Percentiles rank a stretch among this genome's conserved stretches.
phyloP scores from a whole-genome alignment of 2,329 filamentous ascomycete species.

The Colletotrichum sp. region DNA sequence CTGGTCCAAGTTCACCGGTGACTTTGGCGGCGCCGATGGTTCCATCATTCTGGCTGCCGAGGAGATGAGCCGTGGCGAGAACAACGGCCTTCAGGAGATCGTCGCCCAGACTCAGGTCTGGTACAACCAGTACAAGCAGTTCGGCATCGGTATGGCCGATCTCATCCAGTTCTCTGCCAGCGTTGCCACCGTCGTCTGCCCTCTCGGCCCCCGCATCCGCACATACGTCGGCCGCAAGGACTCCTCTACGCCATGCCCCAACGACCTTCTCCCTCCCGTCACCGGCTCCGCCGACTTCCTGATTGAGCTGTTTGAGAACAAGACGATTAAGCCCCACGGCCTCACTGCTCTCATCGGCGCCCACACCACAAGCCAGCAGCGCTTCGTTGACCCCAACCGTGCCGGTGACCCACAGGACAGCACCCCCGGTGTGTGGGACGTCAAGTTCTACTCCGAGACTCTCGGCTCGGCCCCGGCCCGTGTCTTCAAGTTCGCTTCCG shows the following conservation, averaged over 20 bases:
- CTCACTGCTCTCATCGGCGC: constrained; percentile 59
- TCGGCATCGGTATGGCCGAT: constrained; percentile 53
- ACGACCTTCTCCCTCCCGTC: constrained; percentile 46
- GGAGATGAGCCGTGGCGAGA: constrained; percentile 41
- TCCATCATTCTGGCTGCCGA: constrained; percentile 42
- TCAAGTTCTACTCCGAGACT: constrained; percentile 51
- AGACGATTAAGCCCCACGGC: constrained; percentile 55
- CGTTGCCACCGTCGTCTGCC: constrained; percentile 52
- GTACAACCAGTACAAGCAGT: constrained; percentile 40
- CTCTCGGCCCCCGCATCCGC: constrained; percentile 49
- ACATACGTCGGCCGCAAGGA: constrained; percentile 57
- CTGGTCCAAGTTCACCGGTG: constrained; percentile 39
- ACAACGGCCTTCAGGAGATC: constrained; percentile 51
- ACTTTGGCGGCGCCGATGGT: constrained; percentile 49
- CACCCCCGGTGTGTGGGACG: constrained; percentile 58
- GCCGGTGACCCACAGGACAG: constrained; percentile 53
- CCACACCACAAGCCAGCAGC: constrained; percentile 55
- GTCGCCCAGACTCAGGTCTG: constrained; percentile 40
- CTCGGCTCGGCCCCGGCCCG: constrained; percentile 34
- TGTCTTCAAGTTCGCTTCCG: constrained; percentile 45
- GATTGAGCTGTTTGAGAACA: constrained; percentile 52
- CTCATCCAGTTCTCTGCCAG: constrained; percentile 57
- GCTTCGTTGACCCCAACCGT: constrained; percentile 42
- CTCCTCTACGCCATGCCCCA: constrained; percentile 38
- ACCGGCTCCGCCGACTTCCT: constrained; percentile 47